Evolutionary conservation across 768 basidiomycete species (phyloP).

Genomic region (Chiua virens): DNA sequence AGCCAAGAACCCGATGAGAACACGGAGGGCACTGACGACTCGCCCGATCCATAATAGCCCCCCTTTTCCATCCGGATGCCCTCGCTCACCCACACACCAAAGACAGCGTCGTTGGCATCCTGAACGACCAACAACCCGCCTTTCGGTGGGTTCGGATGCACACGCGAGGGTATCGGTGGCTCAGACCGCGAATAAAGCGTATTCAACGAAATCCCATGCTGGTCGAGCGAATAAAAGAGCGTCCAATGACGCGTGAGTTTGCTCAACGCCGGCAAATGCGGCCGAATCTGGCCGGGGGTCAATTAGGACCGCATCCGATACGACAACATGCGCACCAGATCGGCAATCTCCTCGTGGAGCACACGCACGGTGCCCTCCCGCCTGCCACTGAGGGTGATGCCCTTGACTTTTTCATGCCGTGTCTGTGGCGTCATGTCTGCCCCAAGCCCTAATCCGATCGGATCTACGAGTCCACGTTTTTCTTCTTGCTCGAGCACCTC

Average conservation of each 20-base stretch:
- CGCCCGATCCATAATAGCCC: slow-evolving; percentile 85
- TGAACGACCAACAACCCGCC: slow-evolving; percentile 63
- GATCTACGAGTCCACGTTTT: slow-evolving; percentile 37
- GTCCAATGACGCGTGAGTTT: slow-evolving; percentile 74
- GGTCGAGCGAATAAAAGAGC: slow-evolving; percentile 87
- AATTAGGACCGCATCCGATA: background rate
- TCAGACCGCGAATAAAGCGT: slow-evolving; percentile 79
- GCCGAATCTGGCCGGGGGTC: slow-evolving; percentile 53
- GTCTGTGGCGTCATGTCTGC: slow-evolving; percentile 22
- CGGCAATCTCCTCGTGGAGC: slow-evolving; percentile 53
- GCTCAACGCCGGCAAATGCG: slow-evolving; percentile 69
- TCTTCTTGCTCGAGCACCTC: slow-evolving; percentile 45
- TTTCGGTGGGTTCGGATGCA: slow-evolving; percentile 28
- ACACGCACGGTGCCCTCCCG: slow-evolving; percentile 54
- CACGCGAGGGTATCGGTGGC: slow-evolving; percentile 27
- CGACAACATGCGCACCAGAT: slow-evolving; percentile 46
- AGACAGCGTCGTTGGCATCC: slow-evolving; percentile 62
- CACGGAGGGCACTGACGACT: slow-evolving; percentile 53
- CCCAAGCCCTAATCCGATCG: slow-evolving; percentile 45
- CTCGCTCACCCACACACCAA: slow-evolving; percentile 86
- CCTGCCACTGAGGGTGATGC: slow-evolving; percentile 54
- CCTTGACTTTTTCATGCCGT: slow-evolving; percentile 36
- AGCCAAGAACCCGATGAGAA: too few species aligned
- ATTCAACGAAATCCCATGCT: slow-evolving; percentile 89
- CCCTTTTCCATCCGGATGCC: slow-evolving; percentile 53